Evolutionary conservation across 768 basidiomycete species (phyloP), one percentile per base, ranked within the genome.

Genomic region (Boletellus emodensis): DNA sequence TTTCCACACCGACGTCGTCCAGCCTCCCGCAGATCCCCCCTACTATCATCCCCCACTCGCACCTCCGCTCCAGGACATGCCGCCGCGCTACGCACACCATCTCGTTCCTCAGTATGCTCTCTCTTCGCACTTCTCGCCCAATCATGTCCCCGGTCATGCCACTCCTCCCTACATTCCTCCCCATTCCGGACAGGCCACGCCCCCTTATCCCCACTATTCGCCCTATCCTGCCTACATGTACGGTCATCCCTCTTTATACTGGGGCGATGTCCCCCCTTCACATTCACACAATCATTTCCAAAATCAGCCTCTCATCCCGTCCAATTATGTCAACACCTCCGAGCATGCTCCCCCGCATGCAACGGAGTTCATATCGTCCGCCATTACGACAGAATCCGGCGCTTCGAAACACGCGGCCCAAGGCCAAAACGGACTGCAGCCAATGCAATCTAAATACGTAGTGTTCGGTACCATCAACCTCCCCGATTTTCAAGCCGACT

Each of bases 381-480:
- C 38, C 30, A 42, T 61, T 47, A 55, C 51, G 44, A 43, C 52
- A 51, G 56, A 61, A 22, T 5, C 53, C 15, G 34, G 37, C 14
- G 36, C 37, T 36, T 53, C 55, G 20, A 45, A 47, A 28, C 47
- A 37, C 33, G 18, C 42, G 17, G 35, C 48, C 10, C 46, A 50
- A 34, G n/a, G 13, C 17, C 53, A 46, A 43, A 59, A 57, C 11
- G 38, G 40, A 11, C 46, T 6, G 32, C 56, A 54, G 13, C 40
- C 40, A 3, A 57, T 15, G 17, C 30, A 53, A 9, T 30, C 62
- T 34, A 60, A 49, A 54, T 65, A 67, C 44, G 72, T 83, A 36
- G 69, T 79, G 6, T 83, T 83, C 59, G 82, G 82, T 7, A 80
- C 75, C 46, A 79, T 81, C 48, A 66, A 64, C 35, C 50, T 65